Evolutionary conservation across 495 filamentous ascomycete species (phyloP).

Genomic region (Pseudomonodictys pantanalensis): DNA sequence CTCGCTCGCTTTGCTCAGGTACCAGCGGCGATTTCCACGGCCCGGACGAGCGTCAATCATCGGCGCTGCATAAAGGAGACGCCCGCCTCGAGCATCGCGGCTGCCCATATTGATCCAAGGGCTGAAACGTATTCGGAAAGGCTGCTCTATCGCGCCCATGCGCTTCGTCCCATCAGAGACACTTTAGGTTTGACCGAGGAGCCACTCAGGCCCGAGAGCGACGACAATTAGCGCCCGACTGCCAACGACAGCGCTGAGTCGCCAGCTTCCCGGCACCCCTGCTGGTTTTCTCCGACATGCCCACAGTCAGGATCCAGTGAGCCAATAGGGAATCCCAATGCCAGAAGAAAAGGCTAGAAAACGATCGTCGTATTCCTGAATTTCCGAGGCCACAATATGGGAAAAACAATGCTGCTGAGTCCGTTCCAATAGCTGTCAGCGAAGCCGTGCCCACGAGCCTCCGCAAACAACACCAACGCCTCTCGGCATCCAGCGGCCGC

Average conservation of each 20-base stretch:
- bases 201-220: constrained; percentile 24
- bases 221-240: constrained; percentile 29
- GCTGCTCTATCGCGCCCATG: constrained; percentile 7
- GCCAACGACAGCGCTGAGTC: constrained; percentile 19
- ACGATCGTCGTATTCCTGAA: constrained; percentile 34
- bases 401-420: constrained; percentile 31
- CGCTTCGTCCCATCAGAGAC: constrained; percentile 31
- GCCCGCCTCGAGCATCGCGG: constrained; percentile 9
- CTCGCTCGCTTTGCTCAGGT: constrained; percentile 16
- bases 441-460: constrained; percentile 13
- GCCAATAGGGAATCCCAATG: constrained; percentile 26
- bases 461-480: background rate
- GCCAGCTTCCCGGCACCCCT: constrained; percentile 18
- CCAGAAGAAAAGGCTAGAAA: constrained; percentile 20
- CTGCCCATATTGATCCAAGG: constrained; percentile 11
- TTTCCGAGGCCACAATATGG: constrained; percentile 35
- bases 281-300: constrained; percentile 30
- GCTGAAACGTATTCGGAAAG: constrained; percentile 33
- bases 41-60: constrained; percentile 5
- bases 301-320: constrained; percentile 2
- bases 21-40: constrained; percentile 19
- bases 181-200: constrained; percentile 27
- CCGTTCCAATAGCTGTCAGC: constrained; percentile 28
- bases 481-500: constrained; percentile 11
- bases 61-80: constrained; percentile 28